phyloP scores from a whole-genome alignment of 2,329 filamentous ascomycete genomes.

The Colletotrichum endophyticum region DNA sequence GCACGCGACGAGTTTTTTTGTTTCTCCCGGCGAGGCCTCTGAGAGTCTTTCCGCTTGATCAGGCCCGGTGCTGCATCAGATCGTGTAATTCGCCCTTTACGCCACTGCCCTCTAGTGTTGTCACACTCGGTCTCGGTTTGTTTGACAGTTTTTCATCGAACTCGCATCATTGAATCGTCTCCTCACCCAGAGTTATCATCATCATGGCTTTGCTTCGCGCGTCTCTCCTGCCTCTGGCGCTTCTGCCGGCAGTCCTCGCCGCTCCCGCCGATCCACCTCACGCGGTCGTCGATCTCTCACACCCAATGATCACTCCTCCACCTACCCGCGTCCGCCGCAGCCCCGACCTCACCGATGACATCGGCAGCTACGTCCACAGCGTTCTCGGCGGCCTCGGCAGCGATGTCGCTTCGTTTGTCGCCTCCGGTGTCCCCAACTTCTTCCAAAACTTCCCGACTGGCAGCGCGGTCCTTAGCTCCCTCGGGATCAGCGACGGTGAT shows the following conservation, averaged over 20 bases:
- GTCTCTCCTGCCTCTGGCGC: constrained; percentile 2
- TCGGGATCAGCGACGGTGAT: constrained; percentile 63
- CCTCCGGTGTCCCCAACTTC: constrained; percentile 69
- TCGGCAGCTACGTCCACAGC: constrained; percentile 56
- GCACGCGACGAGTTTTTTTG: neutral
- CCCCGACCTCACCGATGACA: constrained; percentile 38
- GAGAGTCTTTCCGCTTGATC: neutral
- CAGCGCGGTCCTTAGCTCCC: constrained; percentile 61
- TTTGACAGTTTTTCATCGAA: neutral
- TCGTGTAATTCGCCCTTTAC: neutral
- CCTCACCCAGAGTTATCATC: neutral
- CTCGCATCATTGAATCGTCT: neutral
- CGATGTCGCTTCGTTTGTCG: constrained; percentile 63
- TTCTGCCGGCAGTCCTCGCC: constrained; percentile 19
- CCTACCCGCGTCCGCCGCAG: constrained; percentile 5
- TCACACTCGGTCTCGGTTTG: neutral
- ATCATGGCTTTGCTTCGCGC: constrained; percentile 1
- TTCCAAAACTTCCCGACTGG: constrained; percentile 71
- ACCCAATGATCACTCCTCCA: constrained; percentile 30
- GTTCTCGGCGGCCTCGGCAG: constrained; percentile 57
- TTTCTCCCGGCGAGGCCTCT: neutral
- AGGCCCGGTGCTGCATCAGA: neutral
- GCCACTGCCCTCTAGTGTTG: neutral
- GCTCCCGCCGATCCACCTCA: constrained; percentile 18
- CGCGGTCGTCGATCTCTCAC: constrained; percentile 1